A percentile compares a stretch with the other conserved stretches of the same genome.
Conservation (phyloP, 441 rosid genomes). For the Corymbia citriodora region DNA sequence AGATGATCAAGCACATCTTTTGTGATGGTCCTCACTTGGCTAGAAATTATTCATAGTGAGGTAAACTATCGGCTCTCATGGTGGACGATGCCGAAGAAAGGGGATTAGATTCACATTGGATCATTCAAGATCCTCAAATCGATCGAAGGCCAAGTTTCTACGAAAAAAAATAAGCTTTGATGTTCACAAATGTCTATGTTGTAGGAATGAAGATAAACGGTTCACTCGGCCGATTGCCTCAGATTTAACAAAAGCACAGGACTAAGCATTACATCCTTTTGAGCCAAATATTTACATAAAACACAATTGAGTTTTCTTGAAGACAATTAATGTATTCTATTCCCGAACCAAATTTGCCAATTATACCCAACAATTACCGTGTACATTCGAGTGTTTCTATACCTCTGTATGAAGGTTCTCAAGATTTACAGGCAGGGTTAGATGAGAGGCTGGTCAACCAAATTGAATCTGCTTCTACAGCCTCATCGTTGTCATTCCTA, state of each 20-base stretch:
- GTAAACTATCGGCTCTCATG: not conserved
- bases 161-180: not conserved
- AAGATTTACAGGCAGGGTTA: conserved; percentile 34
- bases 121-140: not conserved
- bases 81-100: not conserved
- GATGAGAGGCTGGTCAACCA: conserved; percentile 41
- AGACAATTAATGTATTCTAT: not conserved
- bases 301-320: not conserved
- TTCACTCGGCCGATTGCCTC: too few species aligned
- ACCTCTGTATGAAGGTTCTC: not conserved
- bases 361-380: not conserved
- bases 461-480: conserved; percentile 16
- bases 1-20: not conserved
- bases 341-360: not conserved
- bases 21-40: not conserved
- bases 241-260: too few species aligned
- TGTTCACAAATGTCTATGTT: not conserved
- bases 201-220: not conserved
- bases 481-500: conserved; percentile 41
- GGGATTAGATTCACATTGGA: not conserved
- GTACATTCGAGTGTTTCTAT: not conserved
- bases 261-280: not conserved
- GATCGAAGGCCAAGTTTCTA: not conserved
- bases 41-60: not conserved
- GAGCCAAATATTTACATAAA: not conserved